Evolutionary conservation across 2,329 filamentous ascomycete genomes (phyloP).

Genomic region (Arthroderma uncinatum): DNA sequence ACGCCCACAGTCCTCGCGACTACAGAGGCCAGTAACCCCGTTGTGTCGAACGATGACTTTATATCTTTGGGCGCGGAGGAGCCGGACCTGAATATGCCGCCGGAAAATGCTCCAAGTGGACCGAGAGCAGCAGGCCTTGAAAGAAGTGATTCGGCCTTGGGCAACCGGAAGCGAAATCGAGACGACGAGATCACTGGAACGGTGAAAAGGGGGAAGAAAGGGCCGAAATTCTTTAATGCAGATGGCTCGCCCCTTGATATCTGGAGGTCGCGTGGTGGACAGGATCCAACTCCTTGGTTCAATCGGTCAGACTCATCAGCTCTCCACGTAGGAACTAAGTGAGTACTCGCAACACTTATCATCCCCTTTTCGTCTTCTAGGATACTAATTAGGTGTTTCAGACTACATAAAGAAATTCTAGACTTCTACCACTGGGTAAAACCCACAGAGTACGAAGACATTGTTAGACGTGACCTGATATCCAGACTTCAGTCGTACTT

Average conservation of each 20-base stretch:
- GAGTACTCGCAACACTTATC: constrained; percentile 10
- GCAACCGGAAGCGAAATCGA: constrained; percentile 62
- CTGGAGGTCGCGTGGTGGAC: constrained; percentile 41
- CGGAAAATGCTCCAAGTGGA: constrained; percentile 29
- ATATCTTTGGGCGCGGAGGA: constrained; percentile 54
- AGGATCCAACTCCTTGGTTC: constrained; percentile 52
- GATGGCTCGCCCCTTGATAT: constrained; percentile 42
- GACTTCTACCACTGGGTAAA: constrained; percentile 81
- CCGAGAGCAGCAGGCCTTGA: constrained; percentile 21
- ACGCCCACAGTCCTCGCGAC: constrained; percentile 30
- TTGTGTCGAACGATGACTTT: constrained; percentile 61
- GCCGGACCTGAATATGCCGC: constrained; percentile 16
- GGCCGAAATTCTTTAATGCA: constrained; percentile 37
- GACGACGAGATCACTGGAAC: constrained; percentile 52
- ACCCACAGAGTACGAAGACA: constrained; percentile 65
- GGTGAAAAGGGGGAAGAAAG: constrained; percentile 40
- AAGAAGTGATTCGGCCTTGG: constrained; percentile 39
- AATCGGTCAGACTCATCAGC: constrained; percentile 18
- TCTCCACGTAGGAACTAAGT: constrained; percentile 28
- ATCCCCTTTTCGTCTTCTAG: background rate
- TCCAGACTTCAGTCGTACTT: constrained; percentile 54
- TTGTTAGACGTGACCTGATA: constrained; percentile 62
- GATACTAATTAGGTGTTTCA: constrained; percentile 25
- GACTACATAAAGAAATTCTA: constrained; percentile 78
- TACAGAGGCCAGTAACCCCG: constrained; percentile 43